Evolutionary conservation across 2,329 filamentous ascomycete genomes (phyloP), one percentile per base, ranked within the genome.

Genomic region (Monilinia polystroma): DNA sequence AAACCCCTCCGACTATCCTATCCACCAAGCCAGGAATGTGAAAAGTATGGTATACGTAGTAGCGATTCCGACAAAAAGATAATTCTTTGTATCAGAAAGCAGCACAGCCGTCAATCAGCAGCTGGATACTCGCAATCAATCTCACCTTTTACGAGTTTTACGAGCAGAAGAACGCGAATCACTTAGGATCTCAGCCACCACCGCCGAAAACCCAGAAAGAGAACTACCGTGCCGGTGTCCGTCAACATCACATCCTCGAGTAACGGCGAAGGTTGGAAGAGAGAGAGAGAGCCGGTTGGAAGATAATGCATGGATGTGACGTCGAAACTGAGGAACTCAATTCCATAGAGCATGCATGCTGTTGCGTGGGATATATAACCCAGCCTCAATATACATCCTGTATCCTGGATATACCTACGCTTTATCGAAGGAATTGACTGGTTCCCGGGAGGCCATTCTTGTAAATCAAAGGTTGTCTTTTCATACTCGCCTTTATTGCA

Each of bases 41-140:
- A 11, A 41, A 41, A 35, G 5, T 35, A 35, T 35, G 32, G 32
- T 0, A 35, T 35, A 35, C 1, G 32, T 35, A 35, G 7, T 35
- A 8, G 32, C 32, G 32, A 35, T 35, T 35, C 5, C 7, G 1
- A 35, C 5, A 6, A 35, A 35, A 35, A 35, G 32, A 35, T 35
- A 35, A 35, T 35, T 35, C 32, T 35, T 8, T 35, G 32, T 35
- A 6, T 35, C 14, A 16, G 41, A 43, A 43, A 43, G 41, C 41
- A 16, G 57, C 57, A 60, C 29, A 23, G 57, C 57, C 57, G 49
- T 35, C 57, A 35, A 47, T 60, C 43, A 23, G 12, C 29, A 49
- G 57, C 57, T 60, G 57, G 23, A 35, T 10, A 23, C 11, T 59
- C 12, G 7, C 11, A n/a, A 47, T 49, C 43, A 14, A 32, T 20